A percentile compares a stretch with the other conserved stretches of the same genome.
Evolutionary conservation across 164 flowering plant genomes (phyloP).

Genomic region (grape (Vitis vinifera)): DNA sequence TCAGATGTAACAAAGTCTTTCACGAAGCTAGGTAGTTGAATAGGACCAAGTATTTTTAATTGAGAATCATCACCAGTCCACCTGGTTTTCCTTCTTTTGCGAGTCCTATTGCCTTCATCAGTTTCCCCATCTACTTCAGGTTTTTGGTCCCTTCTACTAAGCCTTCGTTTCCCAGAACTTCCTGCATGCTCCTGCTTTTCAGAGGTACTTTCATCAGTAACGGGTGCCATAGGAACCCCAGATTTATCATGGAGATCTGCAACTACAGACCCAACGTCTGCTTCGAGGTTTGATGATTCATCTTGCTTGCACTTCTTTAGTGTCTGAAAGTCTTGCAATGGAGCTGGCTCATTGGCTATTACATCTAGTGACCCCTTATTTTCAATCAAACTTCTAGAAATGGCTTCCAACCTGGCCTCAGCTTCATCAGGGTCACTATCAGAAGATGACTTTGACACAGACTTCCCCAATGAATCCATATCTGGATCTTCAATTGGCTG

Average conservation of each 20-base stretch:
- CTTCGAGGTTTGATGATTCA: constrained; percentile 7
- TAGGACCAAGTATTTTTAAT: constrained; percentile 41
- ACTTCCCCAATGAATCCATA: too few relatives aligned
- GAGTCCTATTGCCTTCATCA: constrained; percentile 18
- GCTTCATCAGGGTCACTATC: not conserved
- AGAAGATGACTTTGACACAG: not conserved
- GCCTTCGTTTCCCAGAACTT: constrained; percentile 41
- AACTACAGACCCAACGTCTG: constrained; percentile 5
- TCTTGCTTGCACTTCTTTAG: constrained; percentile 17
- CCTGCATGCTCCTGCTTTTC: constrained; percentile 20
- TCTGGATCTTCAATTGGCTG: too few relatives aligned
- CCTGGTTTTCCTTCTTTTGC: constrained; percentile 36
- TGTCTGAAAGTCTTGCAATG: not conserved
- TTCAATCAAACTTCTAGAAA: too few relatives aligned
- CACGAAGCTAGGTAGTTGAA: constrained; percentile 38
- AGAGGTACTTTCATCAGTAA: constrained; percentile 14
- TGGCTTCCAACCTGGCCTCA: too few relatives aligned
- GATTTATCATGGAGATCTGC: not conserved
- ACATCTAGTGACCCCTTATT: too few relatives aligned
- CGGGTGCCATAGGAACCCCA: constrained; percentile 4
- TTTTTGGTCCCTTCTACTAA: constrained; percentile 25
- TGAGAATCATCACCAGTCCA: constrained; percentile 26
- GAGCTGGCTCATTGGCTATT: constrained; percentile 8
- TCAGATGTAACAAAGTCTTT: constrained; percentile 4
- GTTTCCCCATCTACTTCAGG: constrained; percentile 17